Evolutionary conservation across 2,329 filamentous ascomycete genomes (phyloP).

Genomic region (Penicillium italicum): DNA sequence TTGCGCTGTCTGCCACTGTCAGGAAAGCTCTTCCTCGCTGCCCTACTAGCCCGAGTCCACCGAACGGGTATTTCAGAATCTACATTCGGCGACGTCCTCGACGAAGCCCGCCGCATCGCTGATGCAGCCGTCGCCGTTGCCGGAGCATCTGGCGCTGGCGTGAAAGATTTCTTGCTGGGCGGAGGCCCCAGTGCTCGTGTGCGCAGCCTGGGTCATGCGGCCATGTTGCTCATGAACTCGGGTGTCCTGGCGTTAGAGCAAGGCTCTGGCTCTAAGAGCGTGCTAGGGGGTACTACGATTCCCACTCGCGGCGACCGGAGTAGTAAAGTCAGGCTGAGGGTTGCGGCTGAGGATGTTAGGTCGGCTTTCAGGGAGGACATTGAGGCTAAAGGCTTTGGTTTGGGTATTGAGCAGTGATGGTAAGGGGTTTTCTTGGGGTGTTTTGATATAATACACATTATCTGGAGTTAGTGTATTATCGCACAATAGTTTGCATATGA

Average conservation of each 20-base stretch:
- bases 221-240: conserved; percentile 78
- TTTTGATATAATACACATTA: conserved; percentile 7
- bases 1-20: conserved; percentile 76
- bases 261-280: conserved; percentile 26
- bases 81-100: conserved; percentile 80
- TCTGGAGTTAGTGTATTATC: conserved; percentile 10
- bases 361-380: conserved; percentile 83
- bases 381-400: conserved; percentile 76
- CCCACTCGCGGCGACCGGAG: conserved; percentile 73
- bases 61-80: conserved; percentile 84
- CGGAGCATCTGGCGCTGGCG: conserved; percentile 55
- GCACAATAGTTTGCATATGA: conserved; percentile 13
- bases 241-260: conserved; percentile 80
- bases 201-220: conserved; percentile 64
- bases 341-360: conserved; percentile 87
- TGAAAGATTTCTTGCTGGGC: conserved; percentile 58
- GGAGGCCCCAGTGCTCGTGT: conserved; percentile 47
- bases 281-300: conserved; percentile 41
- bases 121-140: conserved; percentile 41
- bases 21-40: conserved; percentile 80
- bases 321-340: conserved; percentile 78
- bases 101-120: conserved; percentile 72
- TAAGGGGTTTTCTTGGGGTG: not conserved
- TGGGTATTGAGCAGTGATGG: conserved; percentile 43
- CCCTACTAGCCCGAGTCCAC: conserved; percentile 72